These are phyloP conservation scores for Aegilops umbellulata DNA, from an alignment of 176 grass and related monocot species.

Conservation along the genomic window DNA sequence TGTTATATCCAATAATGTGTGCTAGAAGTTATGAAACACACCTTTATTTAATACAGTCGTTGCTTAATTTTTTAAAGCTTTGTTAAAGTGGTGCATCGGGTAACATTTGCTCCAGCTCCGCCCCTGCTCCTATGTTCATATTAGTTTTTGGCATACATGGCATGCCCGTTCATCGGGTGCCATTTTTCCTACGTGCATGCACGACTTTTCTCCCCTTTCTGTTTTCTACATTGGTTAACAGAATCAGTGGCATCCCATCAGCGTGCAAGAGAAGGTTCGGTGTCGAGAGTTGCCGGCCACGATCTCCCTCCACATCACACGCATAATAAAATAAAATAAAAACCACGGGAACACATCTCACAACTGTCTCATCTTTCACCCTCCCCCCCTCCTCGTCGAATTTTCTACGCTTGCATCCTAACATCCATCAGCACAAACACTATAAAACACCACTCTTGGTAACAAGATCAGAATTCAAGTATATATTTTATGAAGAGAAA, in stretches of 20 bases:
- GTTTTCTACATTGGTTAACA: not conserved
- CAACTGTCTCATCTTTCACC: constrained; percentile 36
- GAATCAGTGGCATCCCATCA: constrained; percentile 28
- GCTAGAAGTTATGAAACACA: no score
- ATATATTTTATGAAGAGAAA: not conserved
- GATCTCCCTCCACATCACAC: not conserved
- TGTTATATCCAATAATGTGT: no score
- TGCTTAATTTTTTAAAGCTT: no score
- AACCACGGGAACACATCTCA: constrained; percentile 14
- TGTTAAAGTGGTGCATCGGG: no score
- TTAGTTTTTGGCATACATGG: not conserved
- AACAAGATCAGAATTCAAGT: not conserved
- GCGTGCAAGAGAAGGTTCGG: constrained; percentile 37
- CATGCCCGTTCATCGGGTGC: not conserved
- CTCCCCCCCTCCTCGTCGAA: not conserved
- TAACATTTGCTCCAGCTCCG: no score
- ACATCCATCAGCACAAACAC: not conserved
- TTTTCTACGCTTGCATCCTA: constrained; percentile 22
- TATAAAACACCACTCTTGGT: not conserved
- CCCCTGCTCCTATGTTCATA: not conserved
- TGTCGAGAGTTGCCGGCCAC: constrained; percentile 50
- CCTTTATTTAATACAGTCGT: no score
- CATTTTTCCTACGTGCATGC: not conserved
- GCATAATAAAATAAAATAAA: not conserved
- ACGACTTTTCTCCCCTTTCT: not conserved